These are phyloP conservation scores for Mucor circinelloides DNA, from an alignment of 371 early-diverging fungal species.

Conservation along the genomic window DNA sequence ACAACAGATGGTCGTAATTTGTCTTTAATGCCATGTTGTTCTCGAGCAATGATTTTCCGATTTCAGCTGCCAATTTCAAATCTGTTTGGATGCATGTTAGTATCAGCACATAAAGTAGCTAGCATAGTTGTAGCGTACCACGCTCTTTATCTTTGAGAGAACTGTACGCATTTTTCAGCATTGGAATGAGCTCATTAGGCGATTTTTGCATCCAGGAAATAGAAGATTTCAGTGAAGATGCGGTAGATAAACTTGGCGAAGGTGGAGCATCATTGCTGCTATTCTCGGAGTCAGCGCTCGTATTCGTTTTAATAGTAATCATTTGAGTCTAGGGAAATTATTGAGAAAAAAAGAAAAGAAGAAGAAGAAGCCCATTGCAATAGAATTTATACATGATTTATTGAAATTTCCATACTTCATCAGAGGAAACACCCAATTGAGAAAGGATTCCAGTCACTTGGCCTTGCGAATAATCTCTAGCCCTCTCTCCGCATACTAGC, in stretches of 20 bases:
- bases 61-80: constrained; percentile 48
- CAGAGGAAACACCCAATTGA: constrained; percentile 33
- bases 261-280: constrained; percentile 11
- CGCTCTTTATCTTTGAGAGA: constrained; percentile 32
- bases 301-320: not conserved
- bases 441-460: constrained; percentile 41
- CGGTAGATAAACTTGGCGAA: constrained; percentile 30
- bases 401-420: constrained; percentile 50
- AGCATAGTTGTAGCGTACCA: constrained; percentile 5
- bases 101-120: not conserved
- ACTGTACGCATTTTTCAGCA: constrained; percentile 30
- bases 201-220: constrained; percentile 31
- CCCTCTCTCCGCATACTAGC: constrained; percentile 44
- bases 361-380: not conserved
- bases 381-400: constrained; percentile 10
- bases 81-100: constrained; percentile 28
- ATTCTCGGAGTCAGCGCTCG: not conserved
- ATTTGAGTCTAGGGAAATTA: not conserved
- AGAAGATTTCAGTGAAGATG: constrained; percentile 19
- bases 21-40: constrained; percentile 47
- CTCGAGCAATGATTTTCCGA: constrained; percentile 53
- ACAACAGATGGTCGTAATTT: constrained; percentile 47
- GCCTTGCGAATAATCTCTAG: constrained; percentile 47
- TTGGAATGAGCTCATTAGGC: constrained; percentile 27
- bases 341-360: constrained; percentile 12